Evolutionary conservation across 2,329 filamentous ascomycete genomes (phyloP).

Genomic region (Sclerotinia spermophila): DNA sequence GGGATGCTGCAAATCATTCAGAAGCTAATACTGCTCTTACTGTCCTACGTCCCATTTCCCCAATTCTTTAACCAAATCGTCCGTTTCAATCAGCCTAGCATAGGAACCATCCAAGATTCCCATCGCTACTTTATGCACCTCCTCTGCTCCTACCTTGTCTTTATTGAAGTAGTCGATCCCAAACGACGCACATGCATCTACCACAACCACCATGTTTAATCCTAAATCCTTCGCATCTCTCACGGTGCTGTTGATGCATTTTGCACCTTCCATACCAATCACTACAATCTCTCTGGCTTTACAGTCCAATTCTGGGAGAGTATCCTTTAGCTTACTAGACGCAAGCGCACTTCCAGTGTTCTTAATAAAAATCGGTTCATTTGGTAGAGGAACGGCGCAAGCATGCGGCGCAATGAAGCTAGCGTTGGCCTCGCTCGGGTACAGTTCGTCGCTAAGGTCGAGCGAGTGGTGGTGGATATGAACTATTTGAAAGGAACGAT

Average conservation of each 20-base stretch:
- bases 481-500: slow-evolving; percentile 22
- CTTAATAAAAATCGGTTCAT: slow-evolving; percentile 26
- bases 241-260: slow-evolving; percentile 29
- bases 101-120: not conserved
- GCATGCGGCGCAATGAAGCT: slow-evolving; percentile 23
- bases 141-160: slow-evolving; percentile 1
- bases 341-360: slow-evolving; percentile 27
- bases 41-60: not conserved
- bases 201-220: slow-evolving; percentile 27
- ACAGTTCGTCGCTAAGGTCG: slow-evolving; percentile 20
- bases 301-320: not conserved
- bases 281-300: slow-evolving; percentile 25
- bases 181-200: slow-evolving; percentile 29
- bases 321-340: slow-evolving; percentile 10
- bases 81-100: not conserved
- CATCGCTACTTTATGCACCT: slow-evolving; percentile 11
- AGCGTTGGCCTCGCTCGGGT: slow-evolving; percentile 16
- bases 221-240: slow-evolving; percentile 29
- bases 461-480: slow-evolving; percentile 28
- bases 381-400: slow-evolving; percentile 20
- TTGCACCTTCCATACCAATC: slow-evolving; percentile 28
- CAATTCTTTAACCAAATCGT: not conserved
- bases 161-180: not conserved
- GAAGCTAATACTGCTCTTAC: not conserved
- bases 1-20: not conserved